A percentile compares a stretch with the other conserved stretches of the same genome.
phyloP scores from a whole-genome alignment of 768 basidiomycete genomes.

The Amanita brunnescens region DNA sequence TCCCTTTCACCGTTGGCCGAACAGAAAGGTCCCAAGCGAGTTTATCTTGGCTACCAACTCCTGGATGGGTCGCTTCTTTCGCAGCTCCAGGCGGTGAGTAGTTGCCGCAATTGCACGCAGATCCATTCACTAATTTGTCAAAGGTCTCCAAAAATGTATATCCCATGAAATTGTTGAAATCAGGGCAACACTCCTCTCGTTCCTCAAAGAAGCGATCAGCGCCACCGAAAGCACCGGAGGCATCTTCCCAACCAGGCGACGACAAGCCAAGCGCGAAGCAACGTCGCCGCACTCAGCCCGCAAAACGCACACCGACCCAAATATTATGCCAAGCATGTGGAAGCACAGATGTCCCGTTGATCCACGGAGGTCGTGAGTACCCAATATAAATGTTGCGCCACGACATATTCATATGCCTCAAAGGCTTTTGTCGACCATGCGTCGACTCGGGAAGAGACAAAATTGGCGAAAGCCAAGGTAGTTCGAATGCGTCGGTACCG shows the following conservation, averaged over 20 bases:
- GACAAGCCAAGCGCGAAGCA: constrained; percentile 27
- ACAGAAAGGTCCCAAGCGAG: constrained; percentile 35
- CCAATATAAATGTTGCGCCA: background rate
- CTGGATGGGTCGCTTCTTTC: constrained; percentile 45
- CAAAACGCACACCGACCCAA: constrained; percentile 10
- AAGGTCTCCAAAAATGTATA: constrained; percentile 40
- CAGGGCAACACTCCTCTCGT: constrained; percentile 27
- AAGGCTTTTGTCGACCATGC: constrained; percentile 66
- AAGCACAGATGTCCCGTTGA: constrained; percentile 64
- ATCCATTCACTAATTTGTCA: constrained; percentile 8
- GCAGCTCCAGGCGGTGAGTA: constrained; percentile 51
- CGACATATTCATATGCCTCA: background rate
- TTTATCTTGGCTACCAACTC: constrained; percentile 50
- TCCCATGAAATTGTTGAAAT: constrained; percentile 51
- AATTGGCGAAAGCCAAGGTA: constrained; percentile 10
- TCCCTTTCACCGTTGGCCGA: constrained; percentile 1
- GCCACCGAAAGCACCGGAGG: constrained; percentile 17
- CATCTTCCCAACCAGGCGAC: background rate
- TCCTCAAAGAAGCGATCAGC: constrained; percentile 19
- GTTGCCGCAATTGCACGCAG: background rate
- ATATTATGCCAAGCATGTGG: constrained; percentile 53
- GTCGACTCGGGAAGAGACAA: constrained; percentile 44
- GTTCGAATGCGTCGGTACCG: background rate
- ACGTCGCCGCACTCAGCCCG: constrained; percentile 16
- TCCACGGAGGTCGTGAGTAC: constrained; percentile 64